These are phyloP conservation scores for Vaccinium darrowii DNA, from an alignment of 148 eudicot species.

Conservation along the genomic window DNA sequence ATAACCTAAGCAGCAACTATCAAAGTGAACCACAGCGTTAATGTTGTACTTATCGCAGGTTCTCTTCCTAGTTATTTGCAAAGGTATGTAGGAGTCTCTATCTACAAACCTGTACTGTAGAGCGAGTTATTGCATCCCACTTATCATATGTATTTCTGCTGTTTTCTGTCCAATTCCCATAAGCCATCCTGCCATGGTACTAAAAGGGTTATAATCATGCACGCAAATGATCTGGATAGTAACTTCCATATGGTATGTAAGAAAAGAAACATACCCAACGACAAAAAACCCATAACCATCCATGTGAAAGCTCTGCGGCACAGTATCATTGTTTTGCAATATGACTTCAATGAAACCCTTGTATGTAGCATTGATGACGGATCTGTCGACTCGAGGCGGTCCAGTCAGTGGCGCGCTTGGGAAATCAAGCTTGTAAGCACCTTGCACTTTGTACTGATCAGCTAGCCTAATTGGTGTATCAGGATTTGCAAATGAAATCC, in stretches of 20 bases:
- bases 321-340: conserved; percentile 89
- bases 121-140: conserved; percentile 92
- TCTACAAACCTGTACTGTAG: conserved; percentile 67
- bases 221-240: neutral
- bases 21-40: too few species aligned
- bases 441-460: conserved; percentile 59
- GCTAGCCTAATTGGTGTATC: conserved; percentile 81
- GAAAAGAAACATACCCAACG: conserved; percentile 63
- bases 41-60: too few species aligned
- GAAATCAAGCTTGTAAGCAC: conserved; percentile 76
- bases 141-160: conserved; percentile 67
- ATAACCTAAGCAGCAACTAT: too few species aligned
- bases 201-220: neutral
- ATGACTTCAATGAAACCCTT: conserved; percentile 80
- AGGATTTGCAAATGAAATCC: conserved; percentile 84
- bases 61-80: conserved; percentile 1
- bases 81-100: neutral
- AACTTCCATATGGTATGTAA: neutral
- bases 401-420: conserved; percentile 58
- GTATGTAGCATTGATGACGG: conserved; percentile 72
- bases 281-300: conserved; percentile 86
- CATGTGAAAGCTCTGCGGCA: conserved; percentile 82
- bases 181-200: conserved; percentile 65
- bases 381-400: conserved; percentile 50
- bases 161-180: conserved; percentile 80